Evolutionary conservation across 257 asterid species (phyloP), one percentile per base, ranked within the genome.

Genomic region (Vinca minor): DNA sequence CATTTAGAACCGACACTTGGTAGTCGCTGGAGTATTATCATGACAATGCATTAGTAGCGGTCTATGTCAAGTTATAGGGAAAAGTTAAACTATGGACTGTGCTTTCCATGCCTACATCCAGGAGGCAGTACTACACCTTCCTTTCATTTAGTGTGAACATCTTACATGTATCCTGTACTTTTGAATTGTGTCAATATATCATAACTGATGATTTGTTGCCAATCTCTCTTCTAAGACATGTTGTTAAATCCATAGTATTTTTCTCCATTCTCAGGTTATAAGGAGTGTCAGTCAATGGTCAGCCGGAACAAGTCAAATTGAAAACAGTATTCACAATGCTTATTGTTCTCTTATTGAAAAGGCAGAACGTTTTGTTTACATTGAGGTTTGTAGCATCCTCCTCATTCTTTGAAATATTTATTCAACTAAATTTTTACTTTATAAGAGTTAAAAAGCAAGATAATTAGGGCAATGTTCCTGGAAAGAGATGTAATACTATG

Each of bases 271-370:
- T 45, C 89, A 91, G 98, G 81, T 91, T 67, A 75, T 91, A 68
- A 78, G 98, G 74, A 88, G 96, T 73, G 98, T 88, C 72, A 86
- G 95, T 78, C 95, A 91, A 62, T 91, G 98, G 98, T 91, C 98
- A 13, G 98, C 98, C 23, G 98, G 98, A 69, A 88, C 98, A 58
- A 86, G 95, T 81, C 98, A 91, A 79, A 82, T 50, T 64, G 98
- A 91, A 78, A 95, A 86, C 65, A 91, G 98, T 72, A 88, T 91
- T 69, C 98, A 91, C 81, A 81, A 70, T 67, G 92, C 98, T 48
- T 91, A 91, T 72, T 86, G 96, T 77, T 85, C 96, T 31, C 87
- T 91, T 42, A 91, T 91, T 65, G 96, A 91, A 69, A 88, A 82
- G 78, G 98, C 96, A 41, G 95, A 91, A 65, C 95, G 86, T 71